phyloP scores from a whole-genome alignment of 1,284 basidiomycete species.

The Ganoderma boninense region DNA sequence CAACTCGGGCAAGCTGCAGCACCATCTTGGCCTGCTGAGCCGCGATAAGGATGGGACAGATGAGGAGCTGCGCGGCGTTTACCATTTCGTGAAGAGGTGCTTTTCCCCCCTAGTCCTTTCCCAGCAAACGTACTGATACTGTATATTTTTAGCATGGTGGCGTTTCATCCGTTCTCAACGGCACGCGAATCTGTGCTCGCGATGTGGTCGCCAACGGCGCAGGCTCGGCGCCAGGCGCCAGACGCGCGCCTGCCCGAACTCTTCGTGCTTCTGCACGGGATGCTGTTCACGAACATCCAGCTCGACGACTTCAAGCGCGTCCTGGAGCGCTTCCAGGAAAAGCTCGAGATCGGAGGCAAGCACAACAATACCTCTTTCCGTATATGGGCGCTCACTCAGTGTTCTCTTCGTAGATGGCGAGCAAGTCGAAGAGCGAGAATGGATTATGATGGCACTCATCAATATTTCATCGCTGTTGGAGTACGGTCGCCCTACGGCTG shows the following conservation, averaged over 20 bases:
- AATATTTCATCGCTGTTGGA: slow-evolving; percentile 88
- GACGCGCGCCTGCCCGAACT: slow-evolving; percentile 85
- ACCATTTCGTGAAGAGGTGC: slow-evolving; percentile 96
- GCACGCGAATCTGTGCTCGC: slow-evolving; percentile 89
- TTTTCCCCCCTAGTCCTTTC: background rate
- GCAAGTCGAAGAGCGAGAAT: slow-evolving; percentile 81
- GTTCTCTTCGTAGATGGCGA: slow-evolving; percentile 33
- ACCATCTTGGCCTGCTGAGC: slow-evolving; percentile 92
- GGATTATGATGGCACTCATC: slow-evolving; percentile 94
- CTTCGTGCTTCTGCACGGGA: slow-evolving; percentile 92
- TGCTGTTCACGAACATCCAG: slow-evolving; percentile 95
- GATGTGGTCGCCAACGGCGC: slow-evolving; percentile 82
- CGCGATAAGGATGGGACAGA: slow-evolving; percentile 86
- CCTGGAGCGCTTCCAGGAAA: slow-evolving; percentile 87
- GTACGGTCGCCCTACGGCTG: slow-evolving; percentile 82
- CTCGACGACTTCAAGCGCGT: slow-evolving; percentile 90
- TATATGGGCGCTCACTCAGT: slow-evolving; percentile 10
- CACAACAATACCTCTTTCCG: slow-evolving; percentile 1
- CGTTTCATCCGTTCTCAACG: slow-evolving; percentile 85
- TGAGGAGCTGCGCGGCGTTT: slow-evolving; percentile 88
- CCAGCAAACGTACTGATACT: slow-evolving; percentile 10
- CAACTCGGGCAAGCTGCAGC: slow-evolving; percentile 91
- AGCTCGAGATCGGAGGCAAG: slow-evolving; percentile 77
- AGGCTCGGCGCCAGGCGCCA: slow-evolving; percentile 75
- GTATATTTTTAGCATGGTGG: slow-evolving; percentile 72